Base-by-base conservation (phyloP, 2,329 filamentous ascomycete species). In the Aspergillus sp. region DNA sequence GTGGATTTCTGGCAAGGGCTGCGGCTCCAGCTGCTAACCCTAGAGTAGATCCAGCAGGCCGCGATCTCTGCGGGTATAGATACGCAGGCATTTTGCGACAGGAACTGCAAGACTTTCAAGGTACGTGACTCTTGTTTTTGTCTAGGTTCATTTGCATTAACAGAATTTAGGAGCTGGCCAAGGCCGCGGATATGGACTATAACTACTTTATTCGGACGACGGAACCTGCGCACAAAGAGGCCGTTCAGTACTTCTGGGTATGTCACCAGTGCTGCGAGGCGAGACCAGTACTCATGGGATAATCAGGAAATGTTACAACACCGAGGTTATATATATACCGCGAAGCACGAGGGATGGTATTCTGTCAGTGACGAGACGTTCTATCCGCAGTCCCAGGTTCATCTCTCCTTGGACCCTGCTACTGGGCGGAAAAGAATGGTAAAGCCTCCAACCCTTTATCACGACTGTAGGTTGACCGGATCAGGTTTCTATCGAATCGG, bases 361-460 rank as follows among this genome's bases (percentile, higher is more conserved):
- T 95, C 90, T 55, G 89, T 99, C 53, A 92, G 90, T 72, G 95
- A 99, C 73, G 95, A 99, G 80, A 93, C 93, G 39, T 99, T 96
- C 75, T 98, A 97, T 71, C 91, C 93, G 0, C 83, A 88, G 53
- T 85, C 85, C 6, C 80, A 87, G 67, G 85, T 98, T 24, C 85
- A 91, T 68, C 83, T 88, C 43, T 84, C 86, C 50, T 78, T 95
- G 38, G 89, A 93, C 63, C 89, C 91, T 5, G 81, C 86, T 45
- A 96, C 92, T 0, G 95, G 95, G 3, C 84, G 87, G 64, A 93
- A 91, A 67, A 87, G 89, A 61, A 91, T 91, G 85, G 89, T 84
- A 72, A 42, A 15, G 18, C 11, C 3, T 11, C 24, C 5, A 30
- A 30, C 38, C 13, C 12, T 18, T 39, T 2, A 45, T 13, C 17